Conservation (phyloP, 1,284 basidiomycete genomes). For the Pseudozyma thailandica region DNA sequence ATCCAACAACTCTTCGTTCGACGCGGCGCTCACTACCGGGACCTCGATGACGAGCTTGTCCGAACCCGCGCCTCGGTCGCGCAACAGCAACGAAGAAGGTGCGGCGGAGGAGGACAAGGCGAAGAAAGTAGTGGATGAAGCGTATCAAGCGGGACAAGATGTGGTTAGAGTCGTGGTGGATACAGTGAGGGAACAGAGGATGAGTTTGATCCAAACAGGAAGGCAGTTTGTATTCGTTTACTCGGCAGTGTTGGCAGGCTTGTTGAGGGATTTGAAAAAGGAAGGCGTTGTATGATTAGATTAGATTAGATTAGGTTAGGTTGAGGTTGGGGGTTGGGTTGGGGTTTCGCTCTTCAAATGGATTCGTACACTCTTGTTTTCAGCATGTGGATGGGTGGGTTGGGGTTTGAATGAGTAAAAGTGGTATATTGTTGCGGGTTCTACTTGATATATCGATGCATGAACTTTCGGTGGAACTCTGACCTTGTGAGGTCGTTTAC, state of each 20-base stretch:
- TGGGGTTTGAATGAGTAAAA: not conserved
- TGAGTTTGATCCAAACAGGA: slow-evolving; percentile 64
- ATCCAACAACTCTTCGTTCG: not conserved
- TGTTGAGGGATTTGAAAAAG: slow-evolving; percentile 45
- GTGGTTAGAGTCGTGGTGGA: slow-evolving; percentile 41
- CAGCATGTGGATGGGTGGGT: not conserved
- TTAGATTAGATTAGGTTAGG: too few relatives aligned
- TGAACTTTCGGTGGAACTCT: slow-evolving; percentile 66
- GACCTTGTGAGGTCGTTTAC: slow-evolving; percentile 65
- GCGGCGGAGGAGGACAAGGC: too few relatives aligned
- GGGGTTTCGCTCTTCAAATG: too few relatives aligned
- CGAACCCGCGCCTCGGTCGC: too few relatives aligned
- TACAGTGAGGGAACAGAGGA: slow-evolving; percentile 62
- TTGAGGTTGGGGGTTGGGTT: too few relatives aligned
- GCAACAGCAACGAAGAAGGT: too few relatives aligned
- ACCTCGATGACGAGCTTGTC: slow-evolving; percentile 11
- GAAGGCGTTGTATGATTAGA: slow-evolving; percentile 16
- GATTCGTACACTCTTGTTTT: too few relatives aligned
- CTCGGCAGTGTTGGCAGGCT: slow-evolving; percentile 53
- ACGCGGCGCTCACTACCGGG: slow-evolving; percentile 11
- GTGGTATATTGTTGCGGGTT: not conserved
- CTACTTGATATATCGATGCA: slow-evolving; percentile 63
- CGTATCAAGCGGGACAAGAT: slow-evolving; percentile 34
- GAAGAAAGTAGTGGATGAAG: slow-evolving; percentile 17
- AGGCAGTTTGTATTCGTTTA: slow-evolving; percentile 66